A percentile compares a stretch with the other conserved stretches of the same genome.
Conservation (phyloP, 345 rosid species). For the Salix exigua region DNA sequence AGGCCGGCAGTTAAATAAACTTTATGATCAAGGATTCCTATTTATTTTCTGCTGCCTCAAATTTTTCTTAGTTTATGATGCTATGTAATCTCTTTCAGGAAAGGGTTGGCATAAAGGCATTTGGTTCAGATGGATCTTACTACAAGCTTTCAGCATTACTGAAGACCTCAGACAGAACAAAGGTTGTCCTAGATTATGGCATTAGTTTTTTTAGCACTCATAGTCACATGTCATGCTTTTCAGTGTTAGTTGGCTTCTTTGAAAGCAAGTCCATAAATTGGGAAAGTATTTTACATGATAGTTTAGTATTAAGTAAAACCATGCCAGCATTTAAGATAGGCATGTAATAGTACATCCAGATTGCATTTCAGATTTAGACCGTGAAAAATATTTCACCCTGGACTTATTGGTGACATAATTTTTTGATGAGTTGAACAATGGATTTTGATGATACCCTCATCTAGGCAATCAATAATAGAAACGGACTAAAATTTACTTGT, state of each 20-base stretch:
- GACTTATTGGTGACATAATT: neutral
- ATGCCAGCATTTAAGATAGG: too few relatives aligned
- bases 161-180: slow-evolving; percentile 93
- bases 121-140: slow-evolving; percentile 70
- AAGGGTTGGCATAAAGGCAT: slow-evolving; percentile 84
- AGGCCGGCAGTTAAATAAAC: neutral
- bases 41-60: slow-evolving; percentile 4
- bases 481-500: neutral
- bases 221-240: too few relatives aligned
- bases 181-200: slow-evolving; percentile 43
- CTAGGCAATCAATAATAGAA: neutral
- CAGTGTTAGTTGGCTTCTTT: too few relatives aligned
- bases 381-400: neutral
- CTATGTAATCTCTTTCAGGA: slow-evolving; percentile 50
- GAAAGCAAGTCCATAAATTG: too few relatives aligned
- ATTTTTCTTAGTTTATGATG: neutral
- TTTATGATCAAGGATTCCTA: neutral
- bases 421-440: neutral
- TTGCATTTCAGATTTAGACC: neutral
- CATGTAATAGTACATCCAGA: too few relatives aligned
- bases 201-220: neutral
- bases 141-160: slow-evolving; percentile 80
- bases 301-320: too few relatives aligned
- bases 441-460: neutral
- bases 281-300: too few relatives aligned